Evolutionary conservation across 1,139 yeast genomes (phyloP).

Genomic region (Magnusiomyces suaveolens): DNA sequence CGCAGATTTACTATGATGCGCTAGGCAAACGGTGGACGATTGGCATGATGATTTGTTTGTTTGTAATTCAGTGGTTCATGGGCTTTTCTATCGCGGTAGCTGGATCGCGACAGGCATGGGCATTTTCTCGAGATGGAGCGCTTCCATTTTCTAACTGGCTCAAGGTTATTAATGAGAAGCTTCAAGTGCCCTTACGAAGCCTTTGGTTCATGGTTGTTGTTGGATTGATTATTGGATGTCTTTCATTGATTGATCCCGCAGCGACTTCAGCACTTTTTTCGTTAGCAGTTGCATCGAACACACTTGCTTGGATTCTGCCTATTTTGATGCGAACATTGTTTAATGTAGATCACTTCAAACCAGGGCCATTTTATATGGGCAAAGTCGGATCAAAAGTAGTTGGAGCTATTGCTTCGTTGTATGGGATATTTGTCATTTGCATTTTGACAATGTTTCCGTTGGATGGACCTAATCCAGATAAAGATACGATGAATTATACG

Average conservation of each 20-base stretch:
- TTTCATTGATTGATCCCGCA: conserved; percentile 49
- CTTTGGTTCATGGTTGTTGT: conserved; percentile 44
- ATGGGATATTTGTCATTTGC: conserved; percentile 49
- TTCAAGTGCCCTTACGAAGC: conserved; percentile 53
- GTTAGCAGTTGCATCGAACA: conserved; percentile 50
- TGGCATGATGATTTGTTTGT: conserved; percentile 26
- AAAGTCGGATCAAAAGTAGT: conserved; percentile 34
- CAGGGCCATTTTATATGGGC: conserved; percentile 60
- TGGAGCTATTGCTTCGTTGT: conserved; percentile 23
- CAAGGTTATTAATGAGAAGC: conserved; percentile 43
- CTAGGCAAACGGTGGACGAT: conserved; percentile 61
- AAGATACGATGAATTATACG: conserved; percentile 54
- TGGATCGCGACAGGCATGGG: conserved; percentile 77
- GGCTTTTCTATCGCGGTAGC: conserved; percentile 63
- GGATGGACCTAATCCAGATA: conserved; percentile 40
- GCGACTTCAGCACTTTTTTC: conserved; percentile 56
- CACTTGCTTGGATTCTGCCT: conserved; percentile 52
- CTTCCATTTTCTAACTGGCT: conserved; percentile 51
- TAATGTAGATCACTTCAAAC: conserved; percentile 44
- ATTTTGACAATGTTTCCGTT: conserved; percentile 52
- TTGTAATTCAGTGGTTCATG: conserved; percentile 42
- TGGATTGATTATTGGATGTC: conserved; percentile 44
- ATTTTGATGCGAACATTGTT: conserved; percentile 37
- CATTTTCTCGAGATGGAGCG: conserved; percentile 84
- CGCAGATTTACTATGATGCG: conserved; percentile 56